phyloP scores from a whole-genome alignment of 2,329 filamentous ascomycete species.

The Orbilia brochopaga region DNA sequence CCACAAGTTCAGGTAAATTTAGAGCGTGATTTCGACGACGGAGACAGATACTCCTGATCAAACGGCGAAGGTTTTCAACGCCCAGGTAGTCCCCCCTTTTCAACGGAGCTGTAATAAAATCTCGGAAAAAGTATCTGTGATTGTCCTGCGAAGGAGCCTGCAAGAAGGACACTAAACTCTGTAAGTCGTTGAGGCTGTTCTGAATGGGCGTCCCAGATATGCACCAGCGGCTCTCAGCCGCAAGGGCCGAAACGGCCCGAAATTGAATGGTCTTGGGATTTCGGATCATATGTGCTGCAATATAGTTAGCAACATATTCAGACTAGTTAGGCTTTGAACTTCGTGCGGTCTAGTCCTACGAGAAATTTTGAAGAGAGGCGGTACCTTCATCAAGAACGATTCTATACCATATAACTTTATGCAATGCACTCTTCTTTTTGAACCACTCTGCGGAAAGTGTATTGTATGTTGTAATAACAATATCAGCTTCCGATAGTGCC shows the following conservation, averaged over 20 bases:
- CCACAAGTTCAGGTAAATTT: background rate
- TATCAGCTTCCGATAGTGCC: conserved; percentile 1
- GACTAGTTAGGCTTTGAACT: no score
- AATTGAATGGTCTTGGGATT: conserved; percentile 61
- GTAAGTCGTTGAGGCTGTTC: conserved; percentile 63
- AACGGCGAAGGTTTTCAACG: background rate
- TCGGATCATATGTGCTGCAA: conserved; percentile 63
- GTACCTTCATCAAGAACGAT: conserved; percentile 11
- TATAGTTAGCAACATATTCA: background rate
- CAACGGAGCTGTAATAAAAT: background rate
- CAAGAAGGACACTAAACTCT: conserved; percentile 63
- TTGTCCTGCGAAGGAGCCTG: conserved; percentile 59
- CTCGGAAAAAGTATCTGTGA: background rate
- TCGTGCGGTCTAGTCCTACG: no score
- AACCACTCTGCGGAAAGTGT: background rate
- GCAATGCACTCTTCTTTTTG: background rate
- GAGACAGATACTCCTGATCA: background rate
- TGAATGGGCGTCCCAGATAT: conserved; percentile 65
- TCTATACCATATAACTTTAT: conserved; percentile 4
- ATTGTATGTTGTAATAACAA: conserved; percentile 5
- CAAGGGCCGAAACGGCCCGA: conserved; percentile 59
- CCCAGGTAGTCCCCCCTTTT: background rate
- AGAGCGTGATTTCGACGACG: background rate
- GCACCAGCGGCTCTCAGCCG: conserved; percentile 63
- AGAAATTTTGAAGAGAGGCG: background rate